These are phyloP conservation scores for Hyaloraphidium curvatum DNA, from an alignment of 192 early-diverging fungal genomes.

Conservation along the genomic window DNA sequence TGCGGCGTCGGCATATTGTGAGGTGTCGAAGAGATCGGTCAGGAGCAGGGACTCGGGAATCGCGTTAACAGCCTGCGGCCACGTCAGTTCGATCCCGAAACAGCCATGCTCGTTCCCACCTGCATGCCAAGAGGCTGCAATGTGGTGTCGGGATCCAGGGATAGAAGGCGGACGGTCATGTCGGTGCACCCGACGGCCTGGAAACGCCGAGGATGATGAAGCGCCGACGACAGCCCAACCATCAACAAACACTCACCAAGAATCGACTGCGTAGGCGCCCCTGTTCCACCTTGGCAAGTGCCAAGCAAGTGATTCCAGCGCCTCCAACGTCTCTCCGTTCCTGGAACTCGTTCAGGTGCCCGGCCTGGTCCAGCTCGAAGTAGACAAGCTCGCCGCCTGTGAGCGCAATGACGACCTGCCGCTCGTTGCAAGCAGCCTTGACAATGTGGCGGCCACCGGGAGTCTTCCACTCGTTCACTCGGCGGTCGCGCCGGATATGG, in stretches of 20 bases:
- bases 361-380: conserved; percentile 75
- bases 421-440: conserved; percentile 58
- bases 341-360: conserved; percentile 73
- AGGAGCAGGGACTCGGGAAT: conserved; percentile 54
- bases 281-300: conserved; percentile 57
- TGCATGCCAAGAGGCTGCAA: conserved; percentile 56
- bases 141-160: conserved; percentile 56
- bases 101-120: conserved; percentile 4
- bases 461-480: conserved; percentile 85
- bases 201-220: background rate
- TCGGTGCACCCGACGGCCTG: conserved; percentile 80
- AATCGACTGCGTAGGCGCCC: conserved; percentile 56
- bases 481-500: conserved; percentile 67
- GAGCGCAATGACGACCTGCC: conserved; percentile 66
- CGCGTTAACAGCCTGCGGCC: conserved; percentile 37
- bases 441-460: conserved; percentile 54
- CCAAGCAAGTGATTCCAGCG: conserved; percentile 48
- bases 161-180: conserved; percentile 71
- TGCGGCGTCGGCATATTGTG: conserved; percentile 16
- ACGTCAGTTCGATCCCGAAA: background rate
- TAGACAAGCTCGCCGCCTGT: conserved; percentile 71
- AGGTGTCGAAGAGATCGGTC: conserved; percentile 61
- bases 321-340: conserved; percentile 54
- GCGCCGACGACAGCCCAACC: no score
- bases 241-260: conserved; percentile 30